Conservation (phyloP, 1,284 basidiomycete genomes). For the Puccinia polysora region DNA sequence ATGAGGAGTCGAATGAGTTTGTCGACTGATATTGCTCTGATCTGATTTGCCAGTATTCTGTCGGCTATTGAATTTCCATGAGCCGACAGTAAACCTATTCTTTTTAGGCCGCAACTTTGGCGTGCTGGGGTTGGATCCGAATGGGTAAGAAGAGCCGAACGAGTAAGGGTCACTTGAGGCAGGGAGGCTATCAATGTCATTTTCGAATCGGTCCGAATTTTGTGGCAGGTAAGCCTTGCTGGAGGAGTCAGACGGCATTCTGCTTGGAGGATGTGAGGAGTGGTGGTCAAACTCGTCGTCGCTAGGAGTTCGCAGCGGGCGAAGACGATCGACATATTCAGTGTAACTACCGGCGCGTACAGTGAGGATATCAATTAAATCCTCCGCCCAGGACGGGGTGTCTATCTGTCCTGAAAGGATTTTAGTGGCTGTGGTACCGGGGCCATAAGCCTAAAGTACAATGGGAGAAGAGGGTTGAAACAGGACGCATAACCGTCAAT, state of each 20-base stretch:
- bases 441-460: slow-evolving; percentile 61
- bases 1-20: slow-evolving; percentile 2
- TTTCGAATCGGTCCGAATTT: neutral
- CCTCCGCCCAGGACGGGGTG: slow-evolving; percentile 69
- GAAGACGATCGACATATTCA: slow-evolving; percentile 25
- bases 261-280: neutral
- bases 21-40: neutral
- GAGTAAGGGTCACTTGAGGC: slow-evolving; percentile 21
- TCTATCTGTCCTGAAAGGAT: slow-evolving; percentile 72
- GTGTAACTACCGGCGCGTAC: slow-evolving; percentile 24
- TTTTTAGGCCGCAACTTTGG: neutral
- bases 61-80: slow-evolving; percentile 19
- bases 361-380: slow-evolving; percentile 65
- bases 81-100: slow-evolving; percentile 13
- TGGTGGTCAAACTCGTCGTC: slow-evolving; percentile 5
- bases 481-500: slow-evolving; percentile 5
- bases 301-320: slow-evolving; percentile 5
- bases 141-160: slow-evolving; percentile 6
- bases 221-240: neutral
- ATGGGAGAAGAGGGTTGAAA: slow-evolving; percentile 59
- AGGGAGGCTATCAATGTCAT: neutral
- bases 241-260: neutral
- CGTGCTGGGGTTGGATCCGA: neutral
- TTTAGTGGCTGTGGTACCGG: slow-evolving; percentile 68
- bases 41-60: slow-evolving; percentile 27